Evolutionary conservation across 768 basidiomycete species (phyloP).

Genomic region (Trametes meyenii): DNA sequence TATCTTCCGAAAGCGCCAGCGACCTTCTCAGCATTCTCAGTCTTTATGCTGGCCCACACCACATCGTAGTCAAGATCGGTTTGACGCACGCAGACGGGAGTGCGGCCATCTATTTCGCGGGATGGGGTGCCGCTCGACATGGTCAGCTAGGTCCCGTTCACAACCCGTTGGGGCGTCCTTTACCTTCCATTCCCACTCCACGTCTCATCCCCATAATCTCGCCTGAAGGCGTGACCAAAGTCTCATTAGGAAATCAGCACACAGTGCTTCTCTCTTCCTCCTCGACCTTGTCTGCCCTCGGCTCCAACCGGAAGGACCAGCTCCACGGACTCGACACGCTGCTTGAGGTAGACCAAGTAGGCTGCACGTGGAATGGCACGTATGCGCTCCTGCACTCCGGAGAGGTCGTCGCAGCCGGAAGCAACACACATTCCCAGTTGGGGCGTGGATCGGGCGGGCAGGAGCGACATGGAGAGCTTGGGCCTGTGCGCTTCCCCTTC

Average conservation of each 20-base stretch:
- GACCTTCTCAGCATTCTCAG: conserved; percentile 21
- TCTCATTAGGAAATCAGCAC: conserved; percentile 58
- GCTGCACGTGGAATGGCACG: conserved; percentile 83
- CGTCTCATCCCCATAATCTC: conserved; percentile 37
- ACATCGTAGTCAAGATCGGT: conserved; percentile 57
- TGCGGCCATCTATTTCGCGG: conserved; percentile 44
- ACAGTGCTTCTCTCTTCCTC: conserved; percentile 47
- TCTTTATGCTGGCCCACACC: conserved; percentile 67
- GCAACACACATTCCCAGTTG: conserved; percentile 64
- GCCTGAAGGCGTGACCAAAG: conserved; percentile 18
- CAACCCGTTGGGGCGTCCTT: conserved; percentile 27
- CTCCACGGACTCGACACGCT: conserved; percentile 42
- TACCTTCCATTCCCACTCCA: conserved; percentile 37
- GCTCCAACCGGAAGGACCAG: conserved; percentile 75
- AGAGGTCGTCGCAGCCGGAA: conserved; percentile 53
- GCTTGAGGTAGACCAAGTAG: conserved; percentile 38
- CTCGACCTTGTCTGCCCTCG: conserved; percentile 54
- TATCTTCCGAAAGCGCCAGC: not conserved
- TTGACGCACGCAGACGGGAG: conserved; percentile 28
- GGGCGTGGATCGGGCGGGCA: conserved; percentile 41
- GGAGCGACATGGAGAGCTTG: conserved; percentile 23
- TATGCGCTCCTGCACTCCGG: conserved; percentile 45
- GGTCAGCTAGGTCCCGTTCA: conserved; percentile 70
- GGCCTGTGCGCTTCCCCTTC: conserved; percentile 38
- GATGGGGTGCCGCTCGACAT: conserved; percentile 87